These are phyloP conservation scores for Penicillium sp. DNA, from an alignment of 2,329 filamentous ascomycete species.

Conservation along the genomic window DNA sequence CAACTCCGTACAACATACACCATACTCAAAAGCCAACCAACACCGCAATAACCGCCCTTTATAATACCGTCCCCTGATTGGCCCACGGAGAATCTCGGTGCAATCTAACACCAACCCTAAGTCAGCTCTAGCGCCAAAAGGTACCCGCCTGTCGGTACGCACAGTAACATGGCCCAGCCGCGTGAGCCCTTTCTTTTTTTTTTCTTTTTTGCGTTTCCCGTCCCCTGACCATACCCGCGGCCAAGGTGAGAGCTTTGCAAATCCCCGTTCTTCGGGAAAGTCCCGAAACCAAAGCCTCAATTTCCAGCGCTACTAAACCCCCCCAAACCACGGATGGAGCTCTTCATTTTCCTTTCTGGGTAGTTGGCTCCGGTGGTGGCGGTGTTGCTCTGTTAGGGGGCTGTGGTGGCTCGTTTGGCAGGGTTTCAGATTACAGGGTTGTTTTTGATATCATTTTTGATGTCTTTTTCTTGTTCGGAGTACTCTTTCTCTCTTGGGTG, in stretches of 20 bases:
- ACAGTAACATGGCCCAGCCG: background rate
- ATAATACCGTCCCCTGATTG: slow-evolving; percentile 12
- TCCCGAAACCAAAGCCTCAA: background rate
- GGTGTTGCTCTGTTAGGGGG: background rate
- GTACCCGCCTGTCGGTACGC: slow-evolving; percentile 21
- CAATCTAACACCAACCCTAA: slow-evolving; percentile 1
- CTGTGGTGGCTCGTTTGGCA: background rate
- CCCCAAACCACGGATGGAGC: background rate
- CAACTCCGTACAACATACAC: background rate
- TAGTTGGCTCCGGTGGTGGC: background rate
- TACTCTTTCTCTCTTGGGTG: background rate
- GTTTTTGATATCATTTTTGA: background rate
- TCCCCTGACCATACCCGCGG: background rate
- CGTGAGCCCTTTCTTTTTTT: background rate
- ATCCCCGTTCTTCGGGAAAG: slow-evolving; percentile 1
- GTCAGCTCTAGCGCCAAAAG: slow-evolving; percentile 9
- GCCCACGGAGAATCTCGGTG: slow-evolving; percentile 27
- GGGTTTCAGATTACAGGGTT: background rate
- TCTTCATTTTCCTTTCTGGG: background rate
- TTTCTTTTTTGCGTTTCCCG: background rate
- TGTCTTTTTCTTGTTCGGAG: background rate
- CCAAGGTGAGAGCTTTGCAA: background rate
- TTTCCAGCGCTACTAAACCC: background rate
- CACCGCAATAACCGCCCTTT: background rate
- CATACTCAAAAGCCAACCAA: background rate